A percentile compares a stretch with the other conserved stretches of the same genome.
These are phyloP conservation scores for Ehretia macrophylla DNA, from an alignment of 257 asterid species.

Conservation along the genomic window DNA sequence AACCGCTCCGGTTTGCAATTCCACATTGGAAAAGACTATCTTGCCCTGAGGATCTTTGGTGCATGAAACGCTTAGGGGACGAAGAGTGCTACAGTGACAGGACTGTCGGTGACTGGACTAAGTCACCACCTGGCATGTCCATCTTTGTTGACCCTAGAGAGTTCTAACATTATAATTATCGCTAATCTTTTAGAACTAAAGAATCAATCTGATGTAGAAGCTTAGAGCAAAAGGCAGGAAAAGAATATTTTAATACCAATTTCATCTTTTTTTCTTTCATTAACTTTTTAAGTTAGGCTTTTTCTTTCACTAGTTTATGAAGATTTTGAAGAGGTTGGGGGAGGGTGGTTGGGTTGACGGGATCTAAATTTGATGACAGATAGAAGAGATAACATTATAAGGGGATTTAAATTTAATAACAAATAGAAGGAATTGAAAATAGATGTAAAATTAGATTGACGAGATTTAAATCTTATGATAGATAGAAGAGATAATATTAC, in stretches of 20 bases:
- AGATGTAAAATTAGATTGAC: too few relatives aligned
- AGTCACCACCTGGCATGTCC: conserved; percentile 6
- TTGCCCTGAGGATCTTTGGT: conserved; percentile 13
- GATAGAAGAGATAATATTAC: not conserved
- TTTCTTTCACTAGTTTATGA: not conserved
- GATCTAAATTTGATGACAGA: too few relatives aligned
- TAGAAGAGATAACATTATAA: too few relatives aligned
- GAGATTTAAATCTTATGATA: too few relatives aligned
- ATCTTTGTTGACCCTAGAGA: conserved; percentile 17
- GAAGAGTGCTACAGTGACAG: not conserved
- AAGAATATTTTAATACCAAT: not conserved
- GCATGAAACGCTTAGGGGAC: conserved; percentile 5
- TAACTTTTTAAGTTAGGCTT: not conserved
- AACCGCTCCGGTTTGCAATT: conserved; percentile 6
- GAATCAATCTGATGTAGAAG: not conserved
- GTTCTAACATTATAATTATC: not conserved
- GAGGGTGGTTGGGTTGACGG: too few relatives aligned
- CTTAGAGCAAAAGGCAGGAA: not conserved
- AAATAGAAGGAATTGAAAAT: not conserved
- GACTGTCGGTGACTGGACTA: conserved; percentile 13
- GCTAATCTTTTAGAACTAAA: not conserved
- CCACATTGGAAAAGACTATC: conserved; percentile 17
- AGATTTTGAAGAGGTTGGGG: too few relatives aligned
- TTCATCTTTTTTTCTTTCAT: not conserved
- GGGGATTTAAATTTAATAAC: not conserved